Evolutionary conservation across 1,284 basidiomycete genomes (phyloP).

Genomic region (Coniophora puteana): DNA sequence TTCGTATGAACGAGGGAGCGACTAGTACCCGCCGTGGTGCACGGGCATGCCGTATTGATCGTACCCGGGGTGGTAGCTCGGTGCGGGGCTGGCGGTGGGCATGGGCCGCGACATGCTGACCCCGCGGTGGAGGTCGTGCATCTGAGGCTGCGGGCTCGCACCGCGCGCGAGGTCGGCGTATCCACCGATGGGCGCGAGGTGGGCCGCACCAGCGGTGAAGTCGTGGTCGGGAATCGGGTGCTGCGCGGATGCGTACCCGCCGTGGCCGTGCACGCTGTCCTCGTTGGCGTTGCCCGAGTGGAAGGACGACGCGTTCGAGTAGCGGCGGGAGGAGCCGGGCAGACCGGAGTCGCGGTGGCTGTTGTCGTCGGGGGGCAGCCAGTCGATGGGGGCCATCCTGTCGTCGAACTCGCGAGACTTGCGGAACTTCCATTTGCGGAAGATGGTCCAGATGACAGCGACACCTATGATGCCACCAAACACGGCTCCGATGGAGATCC

Average conservation of each 20-base stretch:
- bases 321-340: constrained; percentile 46
- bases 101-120: constrained; percentile 40
- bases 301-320: constrained; percentile 66
- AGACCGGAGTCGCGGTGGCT: constrained; percentile 29
- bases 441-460: constrained; percentile 75
- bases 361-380: constrained; percentile 65
- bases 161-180: constrained; percentile 78
- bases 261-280: constrained; percentile 29
- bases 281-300: constrained; percentile 51
- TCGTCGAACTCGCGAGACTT: constrained; percentile 78
- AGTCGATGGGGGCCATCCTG: constrained; percentile 81
- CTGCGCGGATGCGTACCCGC: constrained; percentile 22
- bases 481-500: constrained; percentile 70
- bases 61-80: constrained; percentile 35
- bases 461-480: constrained; percentile 68
- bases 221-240: constrained; percentile 69
- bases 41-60: constrained; percentile 52
- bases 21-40: constrained; percentile 53
- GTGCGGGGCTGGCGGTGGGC: too few species aligned
- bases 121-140: constrained; percentile 53
- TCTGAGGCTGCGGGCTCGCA: constrained; percentile 54
- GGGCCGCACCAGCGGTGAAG: constrained; percentile 66
- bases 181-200: constrained; percentile 64
- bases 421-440: constrained; percentile 89
- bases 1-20: constrained; percentile 24